Conservation (phyloP, 192 early-diverging fungal species). For the Haplosporangium gracile region DNA sequence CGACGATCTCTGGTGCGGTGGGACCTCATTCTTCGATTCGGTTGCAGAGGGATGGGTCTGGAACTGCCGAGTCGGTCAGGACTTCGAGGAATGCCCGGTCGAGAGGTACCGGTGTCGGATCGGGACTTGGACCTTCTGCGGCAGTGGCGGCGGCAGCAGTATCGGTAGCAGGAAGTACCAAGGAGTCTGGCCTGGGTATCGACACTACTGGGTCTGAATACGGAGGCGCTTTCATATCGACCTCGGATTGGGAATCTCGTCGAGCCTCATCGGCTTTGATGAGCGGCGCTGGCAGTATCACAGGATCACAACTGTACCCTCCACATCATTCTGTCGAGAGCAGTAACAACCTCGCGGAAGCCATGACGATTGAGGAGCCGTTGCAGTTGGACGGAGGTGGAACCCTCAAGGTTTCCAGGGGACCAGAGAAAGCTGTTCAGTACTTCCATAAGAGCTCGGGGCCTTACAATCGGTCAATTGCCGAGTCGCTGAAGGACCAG, state of each 20-base stretch:
- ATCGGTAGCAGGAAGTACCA: not conserved
- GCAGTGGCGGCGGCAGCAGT: constrained; percentile 7
- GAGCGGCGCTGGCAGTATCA: constrained; percentile 8
- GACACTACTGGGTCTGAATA: constrained; percentile 17
- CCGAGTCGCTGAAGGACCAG: constrained; percentile 28
- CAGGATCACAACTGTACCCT: constrained; percentile 16
- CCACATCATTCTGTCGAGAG: constrained; percentile 41
- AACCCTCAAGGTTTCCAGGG: constrained; percentile 42
- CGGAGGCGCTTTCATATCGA: not conserved
- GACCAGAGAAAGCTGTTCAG: constrained; percentile 45
- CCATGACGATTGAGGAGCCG: constrained; percentile 21
- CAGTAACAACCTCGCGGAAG: constrained; percentile 39
- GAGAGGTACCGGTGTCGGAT: constrained; percentile 21
- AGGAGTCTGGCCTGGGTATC: not conserved
- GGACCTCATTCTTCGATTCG: not conserved
- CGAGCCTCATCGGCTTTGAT: not conserved
- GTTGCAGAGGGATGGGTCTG: constrained; percentile 26
- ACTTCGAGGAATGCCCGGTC: constrained; percentile 12
- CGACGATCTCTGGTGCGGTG: constrained; percentile 32
- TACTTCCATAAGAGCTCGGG: constrained; percentile 39
- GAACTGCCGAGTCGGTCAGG: constrained; percentile 24
- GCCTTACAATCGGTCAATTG: constrained; percentile 32
- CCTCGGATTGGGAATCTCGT: constrained; percentile 20
- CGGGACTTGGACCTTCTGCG: constrained; percentile 6
- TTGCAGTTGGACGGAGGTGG: constrained; percentile 40